phyloP scores from a whole-genome alignment of 1,284 basidiomycete genomes.

The Hemileia vastatrix region DNA sequence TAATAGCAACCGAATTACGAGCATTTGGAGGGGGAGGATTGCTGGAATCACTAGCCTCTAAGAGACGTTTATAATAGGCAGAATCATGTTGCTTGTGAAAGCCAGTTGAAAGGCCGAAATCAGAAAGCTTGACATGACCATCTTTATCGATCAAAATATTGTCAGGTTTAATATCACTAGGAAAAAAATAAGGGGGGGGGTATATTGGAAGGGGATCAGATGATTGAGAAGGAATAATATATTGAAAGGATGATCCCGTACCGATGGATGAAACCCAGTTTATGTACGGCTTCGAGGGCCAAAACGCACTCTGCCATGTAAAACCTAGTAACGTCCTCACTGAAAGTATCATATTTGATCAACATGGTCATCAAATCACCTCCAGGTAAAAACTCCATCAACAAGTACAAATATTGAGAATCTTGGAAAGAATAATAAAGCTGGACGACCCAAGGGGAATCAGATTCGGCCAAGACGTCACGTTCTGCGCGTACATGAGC shows the following conservation, averaged over 20 bases:
- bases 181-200: constrained; percentile 5
- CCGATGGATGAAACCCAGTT: constrained; percentile 98
- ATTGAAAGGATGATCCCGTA: constrained; percentile 44
- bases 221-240: neutral
- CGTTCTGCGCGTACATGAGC: constrained; percentile 98
- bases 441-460: constrained; percentile 95
- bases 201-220: constrained; percentile 7
- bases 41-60: constrained; percentile 52
- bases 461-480: constrained; percentile 92
- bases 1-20: constrained; percentile 88
- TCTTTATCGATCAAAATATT: constrained; percentile 93
- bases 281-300: constrained; percentile 95
- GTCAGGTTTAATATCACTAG: constrained; percentile 89
- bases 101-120: constrained; percentile 88
- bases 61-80: constrained; percentile 84
- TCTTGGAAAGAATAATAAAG: constrained; percentile 99
- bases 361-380: constrained; percentile 98
- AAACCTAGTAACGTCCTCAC: constrained; percentile 95
- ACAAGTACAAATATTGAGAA: constrained; percentile 84
- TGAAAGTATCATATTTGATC: constrained; percentile 99
- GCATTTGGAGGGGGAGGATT: constrained; percentile 35
- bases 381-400: constrained; percentile 98
- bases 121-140: constrained; percentile 88
- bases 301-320: constrained; percentile 99
- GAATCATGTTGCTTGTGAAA: constrained; percentile 92